Conservation (phyloP, 441 rosid genomes). For the Brassica hybrid region DNA sequence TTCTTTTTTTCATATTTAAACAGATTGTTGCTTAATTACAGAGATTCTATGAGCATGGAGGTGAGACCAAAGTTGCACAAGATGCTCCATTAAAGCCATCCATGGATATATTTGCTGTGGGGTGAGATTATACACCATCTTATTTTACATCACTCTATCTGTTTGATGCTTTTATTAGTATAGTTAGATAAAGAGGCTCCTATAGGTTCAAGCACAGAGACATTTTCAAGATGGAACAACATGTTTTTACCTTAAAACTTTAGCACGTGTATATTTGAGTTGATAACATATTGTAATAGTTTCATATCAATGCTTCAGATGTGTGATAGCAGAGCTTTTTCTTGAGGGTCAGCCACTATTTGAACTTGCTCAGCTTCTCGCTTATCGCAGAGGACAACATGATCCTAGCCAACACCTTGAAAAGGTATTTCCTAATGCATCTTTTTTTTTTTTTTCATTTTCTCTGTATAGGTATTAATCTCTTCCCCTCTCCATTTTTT, state of each 20-base stretch:
- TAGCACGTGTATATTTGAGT: constrained; percentile 8
- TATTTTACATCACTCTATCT: constrained; percentile 12
- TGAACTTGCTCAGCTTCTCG: constrained; percentile 98
- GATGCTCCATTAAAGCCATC: constrained; percentile 95
- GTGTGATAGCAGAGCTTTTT: constrained; percentile 98
- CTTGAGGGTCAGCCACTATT: constrained; percentile 97
- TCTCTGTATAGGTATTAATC: constrained; percentile 18
- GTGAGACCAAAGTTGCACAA: constrained; percentile 95
- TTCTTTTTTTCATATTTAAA: not conserved
- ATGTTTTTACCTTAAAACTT: not conserved
- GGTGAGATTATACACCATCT: constrained; percentile 60
- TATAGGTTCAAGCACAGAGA: constrained; percentile 6
- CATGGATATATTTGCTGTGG: constrained; percentile 98
- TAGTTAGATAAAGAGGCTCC: not conserved
- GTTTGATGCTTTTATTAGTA: constrained; percentile 12
- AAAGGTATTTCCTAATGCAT: constrained; percentile 56
- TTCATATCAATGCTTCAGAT: constrained; percentile 57
- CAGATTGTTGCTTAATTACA: constrained; percentile 46
- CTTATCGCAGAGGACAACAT: constrained; percentile 99
- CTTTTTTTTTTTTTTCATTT: not conserved
- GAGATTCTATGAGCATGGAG: constrained; percentile 99
- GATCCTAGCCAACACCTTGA: constrained; percentile 98
- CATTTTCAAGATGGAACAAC: not conserved
- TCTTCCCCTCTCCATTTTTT: constrained; percentile 14
- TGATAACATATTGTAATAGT: constrained; percentile 20